phyloP scores from a whole-genome alignment of 768 basidiomycete genomes.

The Neoboletus subvelutipes region DNA sequence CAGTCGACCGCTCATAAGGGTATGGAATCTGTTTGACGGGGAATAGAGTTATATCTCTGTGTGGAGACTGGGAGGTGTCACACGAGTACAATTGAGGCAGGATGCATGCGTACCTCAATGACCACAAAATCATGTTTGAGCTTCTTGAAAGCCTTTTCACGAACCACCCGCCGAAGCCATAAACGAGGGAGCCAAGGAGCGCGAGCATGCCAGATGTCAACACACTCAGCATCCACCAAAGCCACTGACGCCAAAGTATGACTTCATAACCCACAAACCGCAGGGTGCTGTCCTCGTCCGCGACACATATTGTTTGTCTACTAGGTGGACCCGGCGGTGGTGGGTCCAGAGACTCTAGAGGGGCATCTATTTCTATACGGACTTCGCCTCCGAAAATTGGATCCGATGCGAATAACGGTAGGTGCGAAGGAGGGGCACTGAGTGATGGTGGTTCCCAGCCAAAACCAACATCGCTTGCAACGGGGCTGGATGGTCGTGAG shows the following conservation, averaged over 20 bases:
- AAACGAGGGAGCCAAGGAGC: slow-evolving; percentile 84
- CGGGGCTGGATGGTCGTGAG: slow-evolving; percentile 21
- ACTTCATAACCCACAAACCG: slow-evolving; percentile 86
- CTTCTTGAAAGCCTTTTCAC: slow-evolving; percentile 79
- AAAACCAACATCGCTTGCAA: slow-evolving; percentile 64
- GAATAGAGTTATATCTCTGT: slow-evolving; percentile 78
- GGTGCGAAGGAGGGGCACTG: slow-evolving; percentile 35
- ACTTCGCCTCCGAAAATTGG: slow-evolving; percentile 82
- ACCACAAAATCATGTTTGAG: slow-evolving; percentile 73
- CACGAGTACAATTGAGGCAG: slow-evolving; percentile 5
- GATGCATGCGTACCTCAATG: slow-evolving; percentile 68
- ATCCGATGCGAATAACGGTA: slow-evolving; percentile 72
- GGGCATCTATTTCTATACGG: slow-evolving; percentile 76
- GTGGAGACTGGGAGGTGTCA: slow-evolving; percentile 62
- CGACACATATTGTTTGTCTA: slow-evolving; percentile 79
- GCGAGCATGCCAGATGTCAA: slow-evolving; percentile 70
- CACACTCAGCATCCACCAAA: slow-evolving; percentile 73
- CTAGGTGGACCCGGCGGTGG: slow-evolving; percentile 82
- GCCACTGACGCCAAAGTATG: slow-evolving; percentile 53
- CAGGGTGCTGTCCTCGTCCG: slow-evolving; percentile 87
- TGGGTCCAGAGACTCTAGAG: slow-evolving; percentile 60
- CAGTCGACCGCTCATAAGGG: slow-evolving; percentile 75
- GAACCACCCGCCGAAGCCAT: slow-evolving; percentile 87
- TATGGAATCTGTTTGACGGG: slow-evolving; percentile 67
- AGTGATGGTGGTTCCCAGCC: slow-evolving; percentile 72